Evolutionary conservation across 371 early-diverging fungal genomes (phyloP).

Genomic region (Pancytospora epiphaga): DNA sequence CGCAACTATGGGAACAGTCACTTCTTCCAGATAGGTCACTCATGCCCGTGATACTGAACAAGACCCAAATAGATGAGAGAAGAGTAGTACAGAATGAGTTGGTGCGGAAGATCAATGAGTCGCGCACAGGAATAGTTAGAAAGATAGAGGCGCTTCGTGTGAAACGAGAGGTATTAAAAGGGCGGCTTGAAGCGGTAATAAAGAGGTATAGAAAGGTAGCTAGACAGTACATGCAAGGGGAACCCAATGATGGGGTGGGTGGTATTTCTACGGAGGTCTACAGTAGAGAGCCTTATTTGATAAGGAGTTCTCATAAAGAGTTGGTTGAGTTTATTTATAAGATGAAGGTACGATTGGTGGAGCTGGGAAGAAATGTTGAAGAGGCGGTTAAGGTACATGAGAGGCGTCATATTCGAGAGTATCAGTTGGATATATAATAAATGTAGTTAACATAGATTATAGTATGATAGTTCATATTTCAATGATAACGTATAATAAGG

Average conservation of each 20-base stretch:
- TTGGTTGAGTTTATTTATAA: background rate
- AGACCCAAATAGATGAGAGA: conserved; percentile 35
- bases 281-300: background rate
- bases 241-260: background rate
- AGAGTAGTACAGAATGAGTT: conserved; percentile 36
- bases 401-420: background rate
- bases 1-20: conserved; percentile 39
- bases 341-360: background rate
- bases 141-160: conserved; percentile 28
- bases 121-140: conserved; percentile 20
- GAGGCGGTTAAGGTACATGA: background rate
- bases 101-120: conserved; percentile 19
- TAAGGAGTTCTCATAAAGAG: background rate
- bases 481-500: background rate
- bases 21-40: conserved; percentile 23
- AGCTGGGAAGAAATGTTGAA: background rate
- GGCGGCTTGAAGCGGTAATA: background rate
- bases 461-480: background rate
- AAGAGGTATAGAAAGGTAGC: background rate
- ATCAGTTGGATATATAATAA: background rate
- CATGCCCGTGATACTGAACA: conserved; percentile 48
- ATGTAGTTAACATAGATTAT: background rate
- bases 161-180: conserved; percentile 11
- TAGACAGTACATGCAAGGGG: conserved; percentile 7
- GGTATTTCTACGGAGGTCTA: background rate